Evolutionary conservation across 1,139 yeast genomes (phyloP).

Genomic region (Petasospora fabianii): DNA sequence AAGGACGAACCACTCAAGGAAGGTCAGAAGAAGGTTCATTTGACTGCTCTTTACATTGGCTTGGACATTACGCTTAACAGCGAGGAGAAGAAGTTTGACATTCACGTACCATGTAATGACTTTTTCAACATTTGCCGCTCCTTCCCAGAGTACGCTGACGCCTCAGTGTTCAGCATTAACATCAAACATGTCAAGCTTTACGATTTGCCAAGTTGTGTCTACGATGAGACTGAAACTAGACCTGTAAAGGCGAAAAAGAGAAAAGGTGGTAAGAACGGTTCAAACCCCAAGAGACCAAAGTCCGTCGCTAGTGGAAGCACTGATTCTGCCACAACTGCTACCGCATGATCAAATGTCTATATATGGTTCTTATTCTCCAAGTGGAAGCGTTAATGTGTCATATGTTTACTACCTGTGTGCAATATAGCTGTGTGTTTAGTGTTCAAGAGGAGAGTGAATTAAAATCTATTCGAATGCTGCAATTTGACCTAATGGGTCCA

Average conservation of each 20-base stretch:
- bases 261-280: slow-evolving; percentile 32
- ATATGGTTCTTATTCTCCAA: background rate
- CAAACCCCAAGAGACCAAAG: slow-evolving; percentile 31
- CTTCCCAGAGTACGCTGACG: slow-evolving; percentile 63
- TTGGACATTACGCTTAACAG: slow-evolving; percentile 49
- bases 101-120: slow-evolving; percentile 89
- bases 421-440: too few species aligned
- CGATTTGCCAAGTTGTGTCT: slow-evolving; percentile 84
- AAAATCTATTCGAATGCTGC: too few species aligned
- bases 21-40: slow-evolving; percentile 45
- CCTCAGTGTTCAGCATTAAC: slow-evolving; percentile 51
- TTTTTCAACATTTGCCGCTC: slow-evolving; percentile 75
- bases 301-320: slow-evolving; percentile 17
- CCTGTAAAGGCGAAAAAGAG: slow-evolving; percentile 62
- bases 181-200: slow-evolving; percentile 76
- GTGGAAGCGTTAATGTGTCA: background rate
- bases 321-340: slow-evolving; percentile 1
- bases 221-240: slow-evolving; percentile 69
- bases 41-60: slow-evolving; percentile 80
- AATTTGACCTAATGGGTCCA: too few species aligned
- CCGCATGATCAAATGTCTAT: background rate
- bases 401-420: too few species aligned
- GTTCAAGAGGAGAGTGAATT: too few species aligned
- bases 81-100: slow-evolving; percentile 67
- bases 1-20: slow-evolving; percentile 30